Base-by-base conservation (phyloP, 768 basidiomycete genomes). In the Daedaleopsis nitida region DNA sequence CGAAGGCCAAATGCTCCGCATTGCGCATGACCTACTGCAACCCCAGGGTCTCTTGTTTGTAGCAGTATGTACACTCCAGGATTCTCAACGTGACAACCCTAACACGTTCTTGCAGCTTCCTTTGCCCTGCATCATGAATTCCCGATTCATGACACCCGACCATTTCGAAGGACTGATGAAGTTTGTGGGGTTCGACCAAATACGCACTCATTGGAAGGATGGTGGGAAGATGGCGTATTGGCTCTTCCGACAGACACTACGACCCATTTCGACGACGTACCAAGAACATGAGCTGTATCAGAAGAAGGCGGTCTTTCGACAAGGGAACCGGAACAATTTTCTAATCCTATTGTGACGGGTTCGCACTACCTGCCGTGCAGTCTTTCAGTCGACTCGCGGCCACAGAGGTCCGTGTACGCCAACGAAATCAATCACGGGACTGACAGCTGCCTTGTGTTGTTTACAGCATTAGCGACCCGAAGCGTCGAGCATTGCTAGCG, bases 211-310 rank as follows among this genome's bases (percentile, higher is more conserved):
- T 63, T 91, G 87, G 86, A 86, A 80, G 67, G 69, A 74, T 23
- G 84, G 84, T 14, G 89, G 93, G 5, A 96, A 92, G 74, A 94
- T 96, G 83, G 87, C 80, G 3, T 97, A 96, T 71, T 92, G 89
- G 86, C 77, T 97, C 10, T 94, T 84, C 70, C 81, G 74, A n/a
- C 91, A 86, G 72, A 52, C 66, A 53, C 53, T 57, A 47, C 88
- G 85, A 71, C 54, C 68, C 58, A 50, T 52, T 13, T 45, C 55
- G 16, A 52, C 38, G 16, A 58, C 60, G 34, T 65, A 67, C 13
- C 16, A 57, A 13, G 64, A 58, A 60, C 53, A 42, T 17, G 9
- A 49, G 24, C 62, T 58, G 0, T 87, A 86, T 60, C 44, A 67
- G 37, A 87, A 78, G 75, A 94, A 92, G 73, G 67, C 55, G 0